These are phyloP conservation scores for Peronospora tabacina DNA, from an alignment of 352 stramenopile species.

Conservation along the genomic window DNA sequence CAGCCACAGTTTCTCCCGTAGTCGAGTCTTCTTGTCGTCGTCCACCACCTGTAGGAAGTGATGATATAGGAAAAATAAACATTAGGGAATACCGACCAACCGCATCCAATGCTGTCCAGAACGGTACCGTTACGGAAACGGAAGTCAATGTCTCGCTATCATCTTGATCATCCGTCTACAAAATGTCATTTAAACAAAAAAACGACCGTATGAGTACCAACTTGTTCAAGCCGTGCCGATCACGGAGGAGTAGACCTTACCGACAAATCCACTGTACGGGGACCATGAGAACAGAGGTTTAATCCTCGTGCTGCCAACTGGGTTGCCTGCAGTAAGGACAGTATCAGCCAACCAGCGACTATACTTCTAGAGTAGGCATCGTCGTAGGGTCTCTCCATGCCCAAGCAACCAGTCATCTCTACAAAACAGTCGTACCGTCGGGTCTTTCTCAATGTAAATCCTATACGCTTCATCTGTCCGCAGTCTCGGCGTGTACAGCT, in stretches of 20 bases:
- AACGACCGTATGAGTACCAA: conserved; percentile 5
- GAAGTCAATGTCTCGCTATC: conserved; percentile 10
- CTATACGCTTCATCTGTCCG: conserved; percentile 63
- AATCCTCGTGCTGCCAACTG: conserved; percentile 29
- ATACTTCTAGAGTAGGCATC: conserved; percentile 27
- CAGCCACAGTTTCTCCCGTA: conserved; percentile 70
- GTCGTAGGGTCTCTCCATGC: conserved; percentile 16
- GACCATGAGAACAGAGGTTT: conserved; percentile 23
- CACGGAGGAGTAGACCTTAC: conserved; percentile 19
- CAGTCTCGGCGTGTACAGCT: conserved; percentile 52
- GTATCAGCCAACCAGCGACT: conserved; percentile 22
- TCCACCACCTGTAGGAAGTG: conserved; percentile 26
- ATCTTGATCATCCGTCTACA: conserved; percentile 13
- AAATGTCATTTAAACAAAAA: background rate
- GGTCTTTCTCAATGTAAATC: conserved; percentile 82
- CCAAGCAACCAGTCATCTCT: background rate
- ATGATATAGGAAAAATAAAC: background rate
- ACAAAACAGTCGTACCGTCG: conserved; percentile 29
- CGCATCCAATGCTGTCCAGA: background rate
- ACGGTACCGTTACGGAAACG: conserved; percentile 20
- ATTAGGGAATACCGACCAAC: background rate
- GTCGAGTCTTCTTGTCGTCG: conserved; percentile 34
- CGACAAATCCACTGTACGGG: conserved; percentile 30
- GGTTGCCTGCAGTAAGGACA: conserved; percentile 31
- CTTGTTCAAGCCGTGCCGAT: conserved; percentile 11